phyloP scores from a whole-genome alignment of 164 flowering plant species.

The Liriodendron chinense region DNA sequence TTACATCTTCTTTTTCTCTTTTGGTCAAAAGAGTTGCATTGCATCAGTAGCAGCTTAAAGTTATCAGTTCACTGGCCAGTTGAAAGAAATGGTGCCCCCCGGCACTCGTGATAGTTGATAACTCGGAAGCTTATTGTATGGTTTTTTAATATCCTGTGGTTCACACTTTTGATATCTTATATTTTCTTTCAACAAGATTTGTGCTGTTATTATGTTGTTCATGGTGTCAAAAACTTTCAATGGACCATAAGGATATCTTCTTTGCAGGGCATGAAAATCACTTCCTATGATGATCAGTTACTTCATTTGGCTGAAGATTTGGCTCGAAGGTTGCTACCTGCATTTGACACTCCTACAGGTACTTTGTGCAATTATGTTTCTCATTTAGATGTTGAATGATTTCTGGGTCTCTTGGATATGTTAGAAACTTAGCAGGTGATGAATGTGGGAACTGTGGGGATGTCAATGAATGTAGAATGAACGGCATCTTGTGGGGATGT shows the following conservation, averaged over 20 bases:
- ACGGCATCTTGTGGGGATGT: too few species aligned
- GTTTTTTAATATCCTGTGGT: not conserved
- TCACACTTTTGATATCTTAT: not conserved
- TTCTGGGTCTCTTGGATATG: not conserved
- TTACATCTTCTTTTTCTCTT: too few species aligned
- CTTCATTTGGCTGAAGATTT: conserved; percentile 86
- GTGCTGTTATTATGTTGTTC: not conserved
- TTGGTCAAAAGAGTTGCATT: too few species aligned
- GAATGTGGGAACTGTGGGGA: too few species aligned
- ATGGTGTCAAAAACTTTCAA: not conserved
- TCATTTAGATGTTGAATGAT: not conserved
- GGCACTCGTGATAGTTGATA: not conserved
- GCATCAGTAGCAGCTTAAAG: too few species aligned
- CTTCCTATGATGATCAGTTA: conserved; percentile 75
- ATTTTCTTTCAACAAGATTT: too few species aligned
- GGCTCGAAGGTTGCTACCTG: conserved; percentile 83
- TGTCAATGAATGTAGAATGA: too few species aligned
- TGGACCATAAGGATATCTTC: not conserved
- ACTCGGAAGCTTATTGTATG: not conserved
- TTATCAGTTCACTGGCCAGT: too few species aligned
- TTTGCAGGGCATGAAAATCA: conserved; percentile 81
- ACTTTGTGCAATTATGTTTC: not conserved
- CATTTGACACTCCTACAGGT: conserved; percentile 99
- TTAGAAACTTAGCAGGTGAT: too few species aligned
- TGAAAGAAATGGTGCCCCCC: not conserved